Percentiles rank a stretch among this genome's conserved stretches.
Evolutionary conservation across 768 basidiomycete species (phyloP).

Genomic region (Pleurotus salmoneostramineus): DNA sequence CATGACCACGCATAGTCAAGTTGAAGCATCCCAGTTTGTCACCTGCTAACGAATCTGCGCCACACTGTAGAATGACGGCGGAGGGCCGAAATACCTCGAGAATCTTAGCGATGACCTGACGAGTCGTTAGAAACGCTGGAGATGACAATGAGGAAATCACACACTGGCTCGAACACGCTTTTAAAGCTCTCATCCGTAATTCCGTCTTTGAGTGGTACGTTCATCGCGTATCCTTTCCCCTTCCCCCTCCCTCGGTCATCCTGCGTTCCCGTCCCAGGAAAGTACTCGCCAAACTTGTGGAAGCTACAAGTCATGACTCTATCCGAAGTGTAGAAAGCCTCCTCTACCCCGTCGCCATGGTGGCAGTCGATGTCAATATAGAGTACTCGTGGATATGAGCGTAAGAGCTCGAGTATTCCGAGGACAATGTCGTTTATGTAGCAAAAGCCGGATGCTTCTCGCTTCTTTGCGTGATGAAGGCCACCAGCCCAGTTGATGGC

Average conservation of each 20-base stretch:
- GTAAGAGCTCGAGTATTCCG: slow-evolving; percentile 89
- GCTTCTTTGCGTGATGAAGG: slow-evolving; percentile 98
- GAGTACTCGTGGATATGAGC: slow-evolving; percentile 94
- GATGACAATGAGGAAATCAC: slow-evolving; percentile 18
- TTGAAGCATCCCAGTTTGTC: slow-evolving; percentile 97
- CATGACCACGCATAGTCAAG: slow-evolving; percentile 96
- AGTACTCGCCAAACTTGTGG: slow-evolving; percentile 99
- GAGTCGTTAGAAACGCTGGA: slow-evolving; percentile 21
- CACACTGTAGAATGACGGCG: slow-evolving; percentile 95
- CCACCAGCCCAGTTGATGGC: slow-evolving; percentile 99
- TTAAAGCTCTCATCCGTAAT: slow-evolving; percentile 95
- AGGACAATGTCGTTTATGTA: slow-evolving; percentile 92
- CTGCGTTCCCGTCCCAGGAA: slow-evolving; percentile 86
- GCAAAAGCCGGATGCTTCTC: slow-evolving; percentile 98
- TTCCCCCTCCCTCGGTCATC: slow-evolving; percentile 69
- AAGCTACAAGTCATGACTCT: slow-evolving; percentile 98
- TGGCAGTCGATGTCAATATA: slow-evolving; percentile 99
- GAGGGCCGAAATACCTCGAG: slow-evolving; percentile 95
- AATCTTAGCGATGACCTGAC: slow-evolving; percentile 80
- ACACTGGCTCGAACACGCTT: slow-evolving; percentile 91
- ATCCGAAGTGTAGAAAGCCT: slow-evolving; percentile 98
- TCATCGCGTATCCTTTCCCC: slow-evolving; percentile 91
- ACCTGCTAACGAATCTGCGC: slow-evolving; percentile 93
- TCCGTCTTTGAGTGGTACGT: slow-evolving; percentile 93
- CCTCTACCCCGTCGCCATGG: slow-evolving; percentile 98